A percentile compares a stretch with the other conserved stretches of the same genome.
Conservation (phyloP, 169 alveolate genomes). For the Plasmodium coatneyi region DNA sequence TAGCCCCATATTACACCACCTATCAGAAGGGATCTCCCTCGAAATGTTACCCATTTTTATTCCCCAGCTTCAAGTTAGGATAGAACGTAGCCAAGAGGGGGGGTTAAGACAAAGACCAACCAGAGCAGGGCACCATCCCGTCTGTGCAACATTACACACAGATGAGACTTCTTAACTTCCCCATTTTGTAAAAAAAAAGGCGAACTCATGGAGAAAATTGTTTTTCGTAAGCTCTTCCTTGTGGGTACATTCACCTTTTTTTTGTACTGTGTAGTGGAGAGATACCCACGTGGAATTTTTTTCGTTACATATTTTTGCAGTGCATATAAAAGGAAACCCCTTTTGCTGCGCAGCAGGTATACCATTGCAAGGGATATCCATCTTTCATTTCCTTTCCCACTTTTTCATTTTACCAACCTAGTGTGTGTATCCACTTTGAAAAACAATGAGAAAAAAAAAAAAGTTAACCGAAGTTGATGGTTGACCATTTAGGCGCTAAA, state of each 20-base stretch:
- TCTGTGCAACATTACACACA: background rate
- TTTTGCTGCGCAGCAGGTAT: background rate
- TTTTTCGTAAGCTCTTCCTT: background rate
- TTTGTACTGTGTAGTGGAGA: background rate
- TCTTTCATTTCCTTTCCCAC: background rate
- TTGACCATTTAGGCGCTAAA: background rate
- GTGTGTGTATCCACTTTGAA: background rate
- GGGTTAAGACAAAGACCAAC: background rate
- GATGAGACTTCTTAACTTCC: background rate
- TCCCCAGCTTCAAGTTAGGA: background rate
- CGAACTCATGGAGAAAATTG: background rate
- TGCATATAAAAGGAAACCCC: background rate
- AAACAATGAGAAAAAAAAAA: background rate
- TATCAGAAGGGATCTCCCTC: background rate
- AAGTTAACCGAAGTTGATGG: background rate
- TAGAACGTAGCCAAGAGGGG: background rate
- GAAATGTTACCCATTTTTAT: background rate
- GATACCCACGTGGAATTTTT: background rate
- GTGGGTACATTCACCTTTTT: background rate
- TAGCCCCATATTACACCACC: background rate
- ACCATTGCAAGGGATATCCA: background rate
- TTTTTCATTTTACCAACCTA: background rate
- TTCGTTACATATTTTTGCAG: background rate
- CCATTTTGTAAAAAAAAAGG: background rate
- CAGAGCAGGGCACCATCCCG: background rate